Percentiles rank a stretch among this genome's conserved stretches.
Evolutionary conservation across 805 yeast genomes (phyloP).

Genomic region (Cyberlindnera mrakii): DNA sequence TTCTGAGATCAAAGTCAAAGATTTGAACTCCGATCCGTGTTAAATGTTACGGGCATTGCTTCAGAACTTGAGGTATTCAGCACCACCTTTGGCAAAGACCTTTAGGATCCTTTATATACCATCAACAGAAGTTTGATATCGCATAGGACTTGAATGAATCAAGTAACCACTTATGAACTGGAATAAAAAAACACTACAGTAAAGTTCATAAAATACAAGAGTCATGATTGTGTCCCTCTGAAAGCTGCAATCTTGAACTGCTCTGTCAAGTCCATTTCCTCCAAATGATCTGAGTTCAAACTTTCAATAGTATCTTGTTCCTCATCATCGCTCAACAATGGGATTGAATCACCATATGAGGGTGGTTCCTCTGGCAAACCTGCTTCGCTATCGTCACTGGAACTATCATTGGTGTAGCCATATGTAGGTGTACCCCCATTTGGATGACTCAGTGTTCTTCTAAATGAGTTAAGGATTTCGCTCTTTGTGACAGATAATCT

Average conservation of each 20-base stretch:
- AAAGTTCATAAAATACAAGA: no score
- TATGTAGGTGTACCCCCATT: background rate
- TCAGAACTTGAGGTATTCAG: no score
- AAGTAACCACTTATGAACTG: no score
- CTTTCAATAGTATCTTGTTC: background rate
- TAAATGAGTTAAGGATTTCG: slow-evolving; percentile 11
- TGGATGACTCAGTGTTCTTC: slow-evolving; percentile 5
- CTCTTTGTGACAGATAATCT: slow-evolving; percentile 7
- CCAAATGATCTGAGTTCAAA: background rate
- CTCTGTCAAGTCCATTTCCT: slow-evolving; percentile 17
- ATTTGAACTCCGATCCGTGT: no score
- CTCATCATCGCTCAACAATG: slow-evolving; percentile 20
- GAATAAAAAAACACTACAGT: no score
- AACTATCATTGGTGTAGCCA: background rate
- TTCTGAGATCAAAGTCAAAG: no score
- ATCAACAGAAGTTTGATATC: no score
- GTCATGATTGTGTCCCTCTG: background rate
- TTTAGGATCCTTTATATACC: no score
- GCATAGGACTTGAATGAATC: no score
- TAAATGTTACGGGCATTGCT: no score
- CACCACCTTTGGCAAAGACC: no score
- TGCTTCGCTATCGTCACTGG: slow-evolving; percentile 2
- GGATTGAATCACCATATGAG: slow-evolving; percentile 25
- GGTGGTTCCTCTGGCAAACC: slow-evolving; percentile 26
- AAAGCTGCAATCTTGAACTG: slow-evolving; percentile 12